A percentile compares a stretch with the other conserved stretches of the same genome.
Evolutionary conservation across 768 basidiomycete species (phyloP).

Genomic region (Suillus decipiens): DNA sequence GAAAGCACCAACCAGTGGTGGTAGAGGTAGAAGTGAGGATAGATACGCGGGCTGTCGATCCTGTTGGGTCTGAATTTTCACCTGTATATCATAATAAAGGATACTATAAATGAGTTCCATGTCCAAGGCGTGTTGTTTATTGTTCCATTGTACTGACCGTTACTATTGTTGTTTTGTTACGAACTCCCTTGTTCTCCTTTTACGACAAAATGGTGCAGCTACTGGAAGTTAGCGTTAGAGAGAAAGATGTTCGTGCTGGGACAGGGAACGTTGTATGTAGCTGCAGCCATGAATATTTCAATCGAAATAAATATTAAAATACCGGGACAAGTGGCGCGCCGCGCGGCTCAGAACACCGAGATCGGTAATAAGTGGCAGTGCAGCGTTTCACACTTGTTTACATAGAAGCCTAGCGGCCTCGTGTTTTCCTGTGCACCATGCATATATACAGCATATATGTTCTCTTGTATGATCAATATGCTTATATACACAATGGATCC

Average conservation of each 20-base stretch:
- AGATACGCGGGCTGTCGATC: conserved; percentile 30
- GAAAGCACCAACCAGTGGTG: conserved; percentile 16
- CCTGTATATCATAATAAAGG: conserved; percentile 24
- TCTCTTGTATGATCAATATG: no score
- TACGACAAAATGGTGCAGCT: not conserved
- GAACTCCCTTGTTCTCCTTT: conserved; percentile 22
- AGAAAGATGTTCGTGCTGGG: not conserved
- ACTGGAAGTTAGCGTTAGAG: not conserved
- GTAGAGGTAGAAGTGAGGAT: conserved; percentile 17
- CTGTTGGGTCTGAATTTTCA: conserved; percentile 16
- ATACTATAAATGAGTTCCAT: conserved; percentile 24
- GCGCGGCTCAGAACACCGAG: not conserved
- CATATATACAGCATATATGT: no score
- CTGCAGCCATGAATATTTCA: not conserved
- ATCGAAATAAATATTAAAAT: not conserved
- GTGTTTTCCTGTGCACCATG: no score
- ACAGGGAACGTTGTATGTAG: not conserved
- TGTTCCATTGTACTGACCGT: conserved; percentile 34
- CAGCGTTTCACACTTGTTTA: not conserved
- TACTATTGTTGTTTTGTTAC: conserved; percentile 33
- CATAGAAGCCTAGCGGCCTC: not conserved
- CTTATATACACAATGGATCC: no score
- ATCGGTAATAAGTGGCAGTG: not conserved
- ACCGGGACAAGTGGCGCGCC: not conserved
- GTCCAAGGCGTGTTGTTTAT: conserved; percentile 28